A percentile compares a stretch with the other conserved stretches of the same genome.
Conservation (phyloP, 306 rosid genomes). For the Lablab purpureus region DNA sequence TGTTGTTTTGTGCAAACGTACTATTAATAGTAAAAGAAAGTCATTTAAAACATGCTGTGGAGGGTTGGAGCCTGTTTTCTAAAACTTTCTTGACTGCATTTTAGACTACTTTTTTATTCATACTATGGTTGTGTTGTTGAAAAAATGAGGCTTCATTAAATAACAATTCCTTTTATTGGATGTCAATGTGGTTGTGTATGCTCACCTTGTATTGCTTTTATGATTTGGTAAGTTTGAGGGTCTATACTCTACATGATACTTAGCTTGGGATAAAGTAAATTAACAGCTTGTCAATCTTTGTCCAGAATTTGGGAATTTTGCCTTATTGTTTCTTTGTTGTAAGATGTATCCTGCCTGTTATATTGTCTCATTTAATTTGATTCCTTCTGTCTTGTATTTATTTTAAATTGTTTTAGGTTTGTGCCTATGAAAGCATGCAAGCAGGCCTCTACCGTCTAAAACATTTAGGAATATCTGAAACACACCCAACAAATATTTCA, state of each 20-base stretch:
- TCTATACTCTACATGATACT: constrained; percentile 5
- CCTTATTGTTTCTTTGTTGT: constrained; percentile 7
- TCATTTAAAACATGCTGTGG: constrained; percentile 16
- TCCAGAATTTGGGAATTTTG: constrained; percentile 13
- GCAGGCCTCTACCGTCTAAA: constrained; percentile 93
- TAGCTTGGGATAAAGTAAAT: constrained; percentile 27
- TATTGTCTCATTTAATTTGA: constrained; percentile 20
- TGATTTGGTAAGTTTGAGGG: constrained; percentile 26
- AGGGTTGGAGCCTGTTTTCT: constrained; percentile 17
- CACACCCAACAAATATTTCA: constrained; percentile 81
- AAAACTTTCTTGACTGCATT: constrained; percentile 11
- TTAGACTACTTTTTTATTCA: constrained; percentile 18
- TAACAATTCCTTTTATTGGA: neutral
- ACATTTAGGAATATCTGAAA: constrained; percentile 90
- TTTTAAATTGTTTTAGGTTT: constrained; percentile 65
- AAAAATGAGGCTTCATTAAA: neutral
- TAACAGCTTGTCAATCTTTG: constrained; percentile 11
- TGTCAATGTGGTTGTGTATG: constrained; percentile 9
- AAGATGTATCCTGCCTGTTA: constrained; percentile 1
- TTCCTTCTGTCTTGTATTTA: constrained; percentile 22
- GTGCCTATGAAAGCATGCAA: constrained; percentile 99
- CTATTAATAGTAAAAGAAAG: constrained; percentile 22
- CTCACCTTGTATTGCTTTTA: neutral
- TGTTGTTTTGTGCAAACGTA: constrained; percentile 32
- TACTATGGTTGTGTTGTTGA: constrained; percentile 16